Evolutionary conservation across 495 filamentous ascomycete genomes (phyloP), one percentile per base, ranked within the genome.

Genomic region (Podospora fimiseda): DNA sequence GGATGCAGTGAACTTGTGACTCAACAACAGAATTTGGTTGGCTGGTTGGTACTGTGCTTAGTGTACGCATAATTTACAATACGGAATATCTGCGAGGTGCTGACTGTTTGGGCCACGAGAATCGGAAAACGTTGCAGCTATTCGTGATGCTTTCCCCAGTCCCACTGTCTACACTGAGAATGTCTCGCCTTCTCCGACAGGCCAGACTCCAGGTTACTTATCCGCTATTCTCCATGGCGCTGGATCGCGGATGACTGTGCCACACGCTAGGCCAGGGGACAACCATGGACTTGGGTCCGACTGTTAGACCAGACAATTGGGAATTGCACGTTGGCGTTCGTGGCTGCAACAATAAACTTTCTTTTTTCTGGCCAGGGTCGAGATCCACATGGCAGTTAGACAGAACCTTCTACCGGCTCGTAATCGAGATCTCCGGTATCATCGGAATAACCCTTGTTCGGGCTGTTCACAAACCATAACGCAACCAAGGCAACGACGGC

Each of bases 391-490:
- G 27, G 27, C 27, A 33, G 27, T 33, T 33, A 11, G 27, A 33
- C 27, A 5, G 27, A 11, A 11, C 11, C 27, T 33, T 33, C 27
- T 5, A 27, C 50, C 13, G 38, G 48, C 33, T 50, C 40, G n/a
- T 53, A 50, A 11, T 42, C 40, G 22, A 58, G 39, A 47, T 45
- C 40, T 2, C 16, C 42, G 15, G 9, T 3, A 22, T 14, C n/a
- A 14, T 9, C 18, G 2, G 19, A 19, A 14, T 19, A 41, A 14
- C n/a, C 16, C 9, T 40, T 53, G 7, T 21, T 19, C 14, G 75
- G 70, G 38, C 68, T 46, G 21, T 60, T 60, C 27, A 77, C 73
- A 45, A 60, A 61, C 61, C 66, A 71, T 22, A 79, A 65, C 0
- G 70, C 64, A 1, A 62, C 51, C 9, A 65, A 64, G 0, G 76